Evolutionary conservation across 2,329 filamentous ascomycete genomes (phyloP), one percentile per base, ranked within the genome.

Genomic region (Talaromyces sp.): DNA sequence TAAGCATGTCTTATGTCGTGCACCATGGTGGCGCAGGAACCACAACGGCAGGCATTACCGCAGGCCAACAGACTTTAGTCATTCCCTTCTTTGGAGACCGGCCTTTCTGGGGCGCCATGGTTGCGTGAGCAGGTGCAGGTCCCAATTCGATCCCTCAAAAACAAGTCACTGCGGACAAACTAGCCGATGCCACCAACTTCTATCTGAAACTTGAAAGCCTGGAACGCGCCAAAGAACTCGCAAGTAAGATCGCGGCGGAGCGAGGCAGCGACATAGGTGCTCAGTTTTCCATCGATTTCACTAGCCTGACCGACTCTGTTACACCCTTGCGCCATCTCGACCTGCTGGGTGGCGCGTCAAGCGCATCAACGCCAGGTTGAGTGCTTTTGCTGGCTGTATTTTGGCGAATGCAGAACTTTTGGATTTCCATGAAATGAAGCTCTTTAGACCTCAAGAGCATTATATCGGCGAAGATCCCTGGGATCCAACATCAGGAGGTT

Each of bases 1-100:
- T 71, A 80, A 90, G 63, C 85, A 82, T 37, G 89, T 95, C 1
- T 88, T 87, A 84, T 43, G 91, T 96, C 1, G 88, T 93, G 4
- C 91, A 96, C 67, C 91, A 96, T 63, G 55, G 55, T 25, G 55
- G 55, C 37, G 55, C 55, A 41, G 55, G 55, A 37, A 57, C 55
- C 28, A 57, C 89, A 1, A 90, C 91, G 0, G 89, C 90, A 0
- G 91, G 91, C 17, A 89, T 96, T 61, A 83, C 87, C 15, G 83
- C 85, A 1, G 90, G 90, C 21, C 86, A 86, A 55, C 91, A 91
- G 1, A 96, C 91, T 0, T 82, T 95, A 2, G 81, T 96, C 2
- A 85, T 96, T 0, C 91, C 91, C 0, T 96, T 96, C 75, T 96
- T 92, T 67, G 89, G 89, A 2, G 89, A 93, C 65, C 89, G 92